Conservation (phyloP, 345 rosid genomes). For the Hibiscus mutabilis region DNA sequence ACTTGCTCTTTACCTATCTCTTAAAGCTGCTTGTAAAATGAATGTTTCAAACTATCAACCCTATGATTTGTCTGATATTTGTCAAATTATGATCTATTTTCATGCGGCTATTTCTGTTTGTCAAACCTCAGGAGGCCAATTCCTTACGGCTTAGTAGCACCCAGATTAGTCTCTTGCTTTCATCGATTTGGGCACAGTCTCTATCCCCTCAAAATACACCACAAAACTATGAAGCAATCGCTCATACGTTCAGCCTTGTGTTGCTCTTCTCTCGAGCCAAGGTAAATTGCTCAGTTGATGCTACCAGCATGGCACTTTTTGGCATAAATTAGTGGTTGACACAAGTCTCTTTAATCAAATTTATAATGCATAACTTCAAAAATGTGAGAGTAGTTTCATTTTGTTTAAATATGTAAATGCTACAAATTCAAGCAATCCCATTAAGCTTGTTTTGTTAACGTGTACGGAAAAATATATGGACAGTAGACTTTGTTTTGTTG, state of each 20-base stretch:
- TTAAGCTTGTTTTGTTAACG: neutral
- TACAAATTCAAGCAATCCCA: too few species aligned
- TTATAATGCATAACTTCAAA: neutral
- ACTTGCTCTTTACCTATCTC: neutral
- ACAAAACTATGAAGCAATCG: slow-evolving; percentile 83
- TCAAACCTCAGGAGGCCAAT: slow-evolving; percentile 49
- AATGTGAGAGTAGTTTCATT: too few species aligned
- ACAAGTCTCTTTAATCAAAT: neutral
- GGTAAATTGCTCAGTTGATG: slow-evolving; percentile 37
- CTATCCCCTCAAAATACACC: slow-evolving; percentile 83
- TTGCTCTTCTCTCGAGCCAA: slow-evolving; percentile 82
- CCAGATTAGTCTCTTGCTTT: slow-evolving; percentile 87
- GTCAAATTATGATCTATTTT: slow-evolving; percentile 6
- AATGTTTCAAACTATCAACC: slow-evolving; percentile 7
- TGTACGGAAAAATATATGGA: neutral
- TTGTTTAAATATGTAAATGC: too few species aligned
- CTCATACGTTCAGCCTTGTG: slow-evolving; percentile 85
- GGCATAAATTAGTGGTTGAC: neutral
- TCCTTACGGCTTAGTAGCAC: slow-evolving; percentile 79
- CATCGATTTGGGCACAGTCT: slow-evolving; percentile 93
- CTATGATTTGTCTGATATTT: slow-evolving; percentile 1
- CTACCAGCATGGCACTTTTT: slow-evolving; percentile 6
- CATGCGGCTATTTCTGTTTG: slow-evolving; percentile 1
- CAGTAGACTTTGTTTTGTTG: neutral
- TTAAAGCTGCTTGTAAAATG: slow-evolving; percentile 4